A percentile compares a stretch with the other conserved stretches of the same genome.
These are phyloP conservation scores for Dactylonectria estremocensis DNA, from an alignment of 2,329 filamentous ascomycete species.

Conservation along the genomic window DNA sequence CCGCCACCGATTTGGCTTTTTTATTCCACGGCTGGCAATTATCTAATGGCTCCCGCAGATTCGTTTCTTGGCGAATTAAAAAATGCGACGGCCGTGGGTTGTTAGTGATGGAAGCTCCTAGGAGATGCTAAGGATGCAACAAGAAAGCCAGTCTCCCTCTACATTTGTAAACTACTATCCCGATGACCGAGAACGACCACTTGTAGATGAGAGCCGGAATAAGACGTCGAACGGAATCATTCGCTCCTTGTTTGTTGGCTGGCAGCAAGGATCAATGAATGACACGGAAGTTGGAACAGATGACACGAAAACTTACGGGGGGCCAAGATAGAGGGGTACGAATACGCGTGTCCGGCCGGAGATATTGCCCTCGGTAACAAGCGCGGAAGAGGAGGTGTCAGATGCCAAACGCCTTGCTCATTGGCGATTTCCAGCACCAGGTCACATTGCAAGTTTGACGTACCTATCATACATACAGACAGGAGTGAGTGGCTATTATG, in stretches of 20 bases:
- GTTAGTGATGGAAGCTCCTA: constrained; percentile 2
- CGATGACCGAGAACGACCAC: neutral
- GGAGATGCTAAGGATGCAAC: neutral
- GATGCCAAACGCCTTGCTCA: neutral
- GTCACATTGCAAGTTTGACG: constrained; percentile 8
- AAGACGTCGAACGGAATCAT: neutral
- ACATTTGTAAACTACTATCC: neutral
- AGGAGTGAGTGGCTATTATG: constrained; percentile 17
- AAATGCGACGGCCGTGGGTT: constrained; percentile 18
- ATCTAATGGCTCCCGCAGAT: neutral
- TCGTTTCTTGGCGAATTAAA: neutral
- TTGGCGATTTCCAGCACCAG: neutral
- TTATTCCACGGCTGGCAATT: neutral
- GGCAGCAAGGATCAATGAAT: constrained; percentile 7
- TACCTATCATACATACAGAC: constrained; percentile 5
- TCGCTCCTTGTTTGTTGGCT: constrained; percentile 11
- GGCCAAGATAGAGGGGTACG: neutral
- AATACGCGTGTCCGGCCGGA: constrained; percentile 6
- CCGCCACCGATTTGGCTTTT: constrained; percentile 9
- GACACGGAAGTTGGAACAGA: neutral
- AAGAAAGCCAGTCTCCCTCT: neutral
- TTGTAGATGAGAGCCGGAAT: constrained; percentile 1
- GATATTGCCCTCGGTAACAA: neutral
- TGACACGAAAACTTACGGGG: constrained; percentile 8
- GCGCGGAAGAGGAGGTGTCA: neutral